Evolutionary conservation across 163 green algal genomes (phyloP), one percentile per base, ranked within the genome.

Genomic region (Picocystis sp.): DNA sequence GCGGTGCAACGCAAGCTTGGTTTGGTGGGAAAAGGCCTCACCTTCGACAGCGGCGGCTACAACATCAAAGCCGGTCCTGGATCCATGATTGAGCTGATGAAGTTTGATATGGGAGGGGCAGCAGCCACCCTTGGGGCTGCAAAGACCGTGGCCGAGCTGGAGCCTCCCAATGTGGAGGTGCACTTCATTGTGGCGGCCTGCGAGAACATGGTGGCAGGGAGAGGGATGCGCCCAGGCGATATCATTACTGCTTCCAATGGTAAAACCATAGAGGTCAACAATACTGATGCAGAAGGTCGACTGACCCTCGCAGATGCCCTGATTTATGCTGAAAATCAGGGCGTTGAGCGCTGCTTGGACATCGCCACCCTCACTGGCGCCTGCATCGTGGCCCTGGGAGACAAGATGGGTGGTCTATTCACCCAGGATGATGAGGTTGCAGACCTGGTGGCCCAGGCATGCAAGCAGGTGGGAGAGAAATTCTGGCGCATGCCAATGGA

Each of bases 11-110:
- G 69, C 63, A 74, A 71, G 47, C 51, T 97, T 19, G 89, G 68
- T 0, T 65, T 97, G 2, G 73, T 97, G n/a, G 89, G 89, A 57
- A 98, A 97, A 71, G 88, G 88, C 29, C 62, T 98, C 13, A 96
- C 86, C 0, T 96, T 96, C 68, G 89, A 96, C 72, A 72, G 70
- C 12, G 48, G 69, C 15, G 81, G 81, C 22, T 78, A 69, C 63
- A 84, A 92, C 70, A 81, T 93, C 23, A 81, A 87, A 62, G 61
- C 77, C 11, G 78, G 78, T 3, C 21, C 74, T 6, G 76, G 80
- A 5, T 74, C 55, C 22, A 83, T 90, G 79, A 90, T 87, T 50
- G 78, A 90, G 63, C 62, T 88, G 50, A 88, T 88, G 77, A 86
- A 90, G 65, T 82, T 84, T 56, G 81, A 92, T 69, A 92, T 93